Base-by-base conservation (phyloP, 1,284 basidiomycete species). In the Irpex lacteus region DNA sequence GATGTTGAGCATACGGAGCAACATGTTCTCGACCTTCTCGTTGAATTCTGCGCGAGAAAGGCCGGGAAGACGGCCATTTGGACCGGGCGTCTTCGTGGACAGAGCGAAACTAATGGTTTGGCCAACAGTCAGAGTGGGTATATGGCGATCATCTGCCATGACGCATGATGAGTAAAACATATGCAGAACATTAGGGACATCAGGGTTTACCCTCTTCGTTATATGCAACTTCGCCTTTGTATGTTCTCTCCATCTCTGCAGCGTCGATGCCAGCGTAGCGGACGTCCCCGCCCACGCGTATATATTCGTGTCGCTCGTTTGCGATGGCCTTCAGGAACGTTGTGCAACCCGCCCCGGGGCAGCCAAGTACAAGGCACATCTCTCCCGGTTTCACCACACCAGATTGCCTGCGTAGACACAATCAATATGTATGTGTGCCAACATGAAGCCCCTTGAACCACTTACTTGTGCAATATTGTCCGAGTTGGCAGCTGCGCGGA, bases 201-300 rank as follows among this genome's bases (percentile, higher is more conserved):
- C 4, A 26, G 26, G 4, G 26, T 26, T 56, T 56, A 85, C 88
- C 88, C 78, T 92, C 90, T 70, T 87, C 83, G 70, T 94, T 95
- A 76, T 95, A 96, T 15, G 90, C 87, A 11, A 94, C 91, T 76
- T 96, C 94, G 58, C 94, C 95, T 66, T 85, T 90, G 76, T 89
- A 91, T 63, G 80, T 74, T 67, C 86, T 86, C 1, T 79, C 81
- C 83, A 92, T 90, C 68, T 90, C 85, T 15, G 74, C 71, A 0
- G 89, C 85, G 59, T 80, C 77, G 61, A 94, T 91, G 4, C 90
- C 91, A 15, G 88, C 90, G 71, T 94, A 95, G 0, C 82, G 77
- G 9, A 94, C 85, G 0, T 90, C 79, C n/a, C 93, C 92, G 1
- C 74, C 69, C 11, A 92, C 80, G 15, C 72, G 75, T 4, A 82